phyloP scores from a whole-genome alignment of 352 stramenopile genomes.

The Pythium pectinolyticum region DNA sequence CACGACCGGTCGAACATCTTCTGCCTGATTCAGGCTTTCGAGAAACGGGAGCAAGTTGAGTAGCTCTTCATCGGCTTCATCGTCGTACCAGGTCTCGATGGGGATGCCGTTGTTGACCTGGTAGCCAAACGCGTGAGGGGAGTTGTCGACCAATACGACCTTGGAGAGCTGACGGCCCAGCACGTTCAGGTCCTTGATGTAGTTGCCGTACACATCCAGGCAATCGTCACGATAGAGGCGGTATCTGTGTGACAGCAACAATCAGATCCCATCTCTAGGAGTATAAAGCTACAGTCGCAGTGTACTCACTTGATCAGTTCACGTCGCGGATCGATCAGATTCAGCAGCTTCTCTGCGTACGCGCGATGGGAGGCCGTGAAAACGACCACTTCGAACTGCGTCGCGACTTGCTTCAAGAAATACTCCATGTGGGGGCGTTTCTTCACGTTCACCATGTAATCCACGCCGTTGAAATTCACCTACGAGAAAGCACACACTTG shows the following conservation, averaged over 20 bases:
- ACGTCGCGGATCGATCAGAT: conserved; percentile 94
- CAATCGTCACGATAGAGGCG: conserved; percentile 96
- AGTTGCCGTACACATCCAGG: conserved; percentile 96
- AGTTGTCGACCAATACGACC: conserved; percentile 97
- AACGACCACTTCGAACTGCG: conserved; percentile 98
- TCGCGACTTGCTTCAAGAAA: conserved; percentile 92
- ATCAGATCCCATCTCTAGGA: not conserved
- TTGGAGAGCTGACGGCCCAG: conserved; percentile 91
- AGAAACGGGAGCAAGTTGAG: conserved; percentile 96
- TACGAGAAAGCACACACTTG: conserved; percentile 14
- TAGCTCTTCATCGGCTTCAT: conserved; percentile 95
- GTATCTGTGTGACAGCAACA: conserved; percentile 47
- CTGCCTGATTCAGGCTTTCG: conserved; percentile 78
- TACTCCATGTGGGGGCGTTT: conserved; percentile 95
- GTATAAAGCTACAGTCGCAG: not conserved
- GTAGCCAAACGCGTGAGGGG: conserved; percentile 97
- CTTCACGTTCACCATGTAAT: conserved; percentile 96
- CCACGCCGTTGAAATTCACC: conserved; percentile 94
- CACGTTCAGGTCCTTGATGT: conserved; percentile 98
- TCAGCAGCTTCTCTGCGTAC: conserved; percentile 97
- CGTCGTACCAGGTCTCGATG: conserved; percentile 92
- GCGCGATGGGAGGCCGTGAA: conserved; percentile 96
- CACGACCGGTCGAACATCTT: conserved; percentile 90
- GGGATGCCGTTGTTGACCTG: conserved; percentile 63
- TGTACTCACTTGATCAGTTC: conserved; percentile 83